Conservation (phyloP, 805 yeast genomes). For the Kodamaea nitidulidarum region DNA sequence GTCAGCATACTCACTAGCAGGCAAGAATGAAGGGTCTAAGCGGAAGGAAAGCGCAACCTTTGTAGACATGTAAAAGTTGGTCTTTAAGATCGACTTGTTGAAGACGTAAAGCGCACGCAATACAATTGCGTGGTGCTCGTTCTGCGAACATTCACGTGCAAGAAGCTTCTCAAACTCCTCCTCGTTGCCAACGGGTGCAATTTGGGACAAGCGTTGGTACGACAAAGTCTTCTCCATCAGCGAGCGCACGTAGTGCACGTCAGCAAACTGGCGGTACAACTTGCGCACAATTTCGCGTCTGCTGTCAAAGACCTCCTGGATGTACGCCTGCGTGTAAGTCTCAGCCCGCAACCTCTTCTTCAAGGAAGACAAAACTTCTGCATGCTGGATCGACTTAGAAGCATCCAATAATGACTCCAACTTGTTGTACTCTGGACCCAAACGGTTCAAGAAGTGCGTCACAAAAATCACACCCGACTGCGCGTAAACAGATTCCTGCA, state of each 20-base stretch:
- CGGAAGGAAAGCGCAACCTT: conserved; percentile 94
- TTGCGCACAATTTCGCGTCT: conserved; percentile 72
- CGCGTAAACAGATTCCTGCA: conserved; percentile 92
- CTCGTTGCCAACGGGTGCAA: conserved; percentile 69
- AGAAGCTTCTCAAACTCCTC: conserved; percentile 70
- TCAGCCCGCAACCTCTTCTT: conserved; percentile 90
- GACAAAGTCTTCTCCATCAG: conserved; percentile 75
- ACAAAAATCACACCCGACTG: conserved; percentile 91
- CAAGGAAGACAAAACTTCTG: conserved; percentile 72
- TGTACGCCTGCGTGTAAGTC: conserved; percentile 83
- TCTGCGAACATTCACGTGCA: conserved; percentile 68
- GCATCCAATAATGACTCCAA: conserved; percentile 62
- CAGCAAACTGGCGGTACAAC: conserved; percentile 87
- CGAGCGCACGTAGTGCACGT: conserved; percentile 75
- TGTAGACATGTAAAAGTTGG: conserved; percentile 90
- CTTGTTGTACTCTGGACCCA: conserved; percentile 84
- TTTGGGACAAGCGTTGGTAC: conserved; percentile 77
- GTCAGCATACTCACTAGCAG: conserved; percentile 82
- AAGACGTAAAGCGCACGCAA: conserved; percentile 77
- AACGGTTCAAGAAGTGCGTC: conserved; percentile 88
- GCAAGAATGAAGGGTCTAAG: conserved; percentile 81
- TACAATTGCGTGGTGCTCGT: conserved; percentile 74
- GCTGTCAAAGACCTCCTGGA: conserved; percentile 68
- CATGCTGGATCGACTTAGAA: conserved; percentile 56
- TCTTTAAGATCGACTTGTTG: conserved; percentile 83